A percentile compares a stretch with the other conserved stretches of the same genome.
phyloP scores from a whole-genome alignment of 257 asterid species.

The Prunella vulgaris region DNA sequence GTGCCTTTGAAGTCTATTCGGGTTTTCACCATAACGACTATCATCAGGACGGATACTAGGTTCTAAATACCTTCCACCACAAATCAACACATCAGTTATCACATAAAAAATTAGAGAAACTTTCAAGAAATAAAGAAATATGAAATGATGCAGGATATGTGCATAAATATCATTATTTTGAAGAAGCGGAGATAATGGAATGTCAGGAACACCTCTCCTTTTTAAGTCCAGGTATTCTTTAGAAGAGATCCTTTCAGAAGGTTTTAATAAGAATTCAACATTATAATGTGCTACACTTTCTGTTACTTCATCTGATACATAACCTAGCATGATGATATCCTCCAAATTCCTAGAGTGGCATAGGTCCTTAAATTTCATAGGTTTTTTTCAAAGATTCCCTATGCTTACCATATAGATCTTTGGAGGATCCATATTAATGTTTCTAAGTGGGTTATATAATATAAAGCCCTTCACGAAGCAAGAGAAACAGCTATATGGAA shows the following conservation, averaged over 20 bases:
- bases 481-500: not conserved
- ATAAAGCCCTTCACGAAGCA: not conserved
- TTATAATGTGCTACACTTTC: not conserved
- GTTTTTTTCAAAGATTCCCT: not conserved
- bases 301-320: constrained; percentile 9
- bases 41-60: constrained; percentile 99
- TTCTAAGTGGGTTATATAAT: not conserved
- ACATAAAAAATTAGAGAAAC: constrained; percentile 15
- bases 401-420: not conserved
- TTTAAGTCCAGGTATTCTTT: not conserved
- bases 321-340: not conserved
- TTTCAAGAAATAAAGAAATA: not conserved
- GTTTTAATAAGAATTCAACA: not conserved
- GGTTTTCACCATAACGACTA: constrained; percentile 98
- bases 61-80: constrained; percentile 80
- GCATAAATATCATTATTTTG: not conserved
- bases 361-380: not conserved
- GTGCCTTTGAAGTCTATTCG: constrained; percentile 96
- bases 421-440: not conserved
- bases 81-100: constrained; percentile 35
- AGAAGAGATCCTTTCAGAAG: not conserved
- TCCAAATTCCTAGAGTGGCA: not conserved
- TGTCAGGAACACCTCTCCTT: not conserved
- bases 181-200: not conserved
- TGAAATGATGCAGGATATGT: constrained; percentile 6